Conservation (phyloP, 495 filamentous ascomycete genomes). For the Podospora bellae-mahoneyi region DNA sequence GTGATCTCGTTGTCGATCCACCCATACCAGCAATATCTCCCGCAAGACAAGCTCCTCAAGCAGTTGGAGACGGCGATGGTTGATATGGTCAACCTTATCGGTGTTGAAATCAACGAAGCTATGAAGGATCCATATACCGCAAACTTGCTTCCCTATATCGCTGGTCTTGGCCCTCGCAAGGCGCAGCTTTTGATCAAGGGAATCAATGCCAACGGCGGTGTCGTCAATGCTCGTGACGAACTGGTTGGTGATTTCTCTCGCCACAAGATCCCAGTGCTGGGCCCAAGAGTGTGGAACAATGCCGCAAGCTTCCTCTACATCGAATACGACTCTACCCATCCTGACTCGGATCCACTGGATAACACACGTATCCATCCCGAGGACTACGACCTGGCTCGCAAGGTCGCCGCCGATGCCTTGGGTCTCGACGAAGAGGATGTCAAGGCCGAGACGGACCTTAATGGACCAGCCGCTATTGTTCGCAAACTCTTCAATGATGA, state of each 20-base stretch:
- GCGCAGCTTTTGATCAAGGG: slow-evolving; percentile 82
- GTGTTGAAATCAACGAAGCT: slow-evolving; percentile 91
- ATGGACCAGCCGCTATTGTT: slow-evolving; percentile 82
- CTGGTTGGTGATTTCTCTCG: slow-evolving; percentile 81
- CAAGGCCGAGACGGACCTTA: slow-evolving; percentile 86
- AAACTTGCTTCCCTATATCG: slow-evolving; percentile 85
- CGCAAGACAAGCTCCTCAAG: slow-evolving; percentile 78
- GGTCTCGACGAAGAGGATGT: slow-evolving; percentile 97
- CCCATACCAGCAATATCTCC: slow-evolving; percentile 80
- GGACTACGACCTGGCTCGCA: slow-evolving; percentile 94
- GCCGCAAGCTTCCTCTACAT: slow-evolving; percentile 93
- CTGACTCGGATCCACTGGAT: slow-evolving; percentile 84
- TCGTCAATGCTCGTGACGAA: slow-evolving; percentile 75
- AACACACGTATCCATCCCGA: slow-evolving; percentile 96
- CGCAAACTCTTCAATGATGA: slow-evolving; percentile 89
- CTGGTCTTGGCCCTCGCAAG: slow-evolving; percentile 90
- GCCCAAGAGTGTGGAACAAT: slow-evolving; percentile 89
- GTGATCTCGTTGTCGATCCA: slow-evolving; percentile 84
- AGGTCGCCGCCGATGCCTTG: slow-evolving; percentile 96
- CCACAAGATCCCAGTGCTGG: slow-evolving; percentile 72
- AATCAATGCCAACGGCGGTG: slow-evolving; percentile 79
- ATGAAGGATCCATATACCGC: slow-evolving; percentile 73
- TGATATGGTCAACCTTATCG: slow-evolving; percentile 95
- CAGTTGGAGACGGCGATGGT: slow-evolving; percentile 91
- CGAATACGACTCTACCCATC: slow-evolving; percentile 73